A percentile compares a stretch with the other conserved stretches of the same genome.
Evolutionary conservation across 2,329 filamentous ascomycete species (phyloP).

Genomic region (Intubia oerlemansii): DNA sequence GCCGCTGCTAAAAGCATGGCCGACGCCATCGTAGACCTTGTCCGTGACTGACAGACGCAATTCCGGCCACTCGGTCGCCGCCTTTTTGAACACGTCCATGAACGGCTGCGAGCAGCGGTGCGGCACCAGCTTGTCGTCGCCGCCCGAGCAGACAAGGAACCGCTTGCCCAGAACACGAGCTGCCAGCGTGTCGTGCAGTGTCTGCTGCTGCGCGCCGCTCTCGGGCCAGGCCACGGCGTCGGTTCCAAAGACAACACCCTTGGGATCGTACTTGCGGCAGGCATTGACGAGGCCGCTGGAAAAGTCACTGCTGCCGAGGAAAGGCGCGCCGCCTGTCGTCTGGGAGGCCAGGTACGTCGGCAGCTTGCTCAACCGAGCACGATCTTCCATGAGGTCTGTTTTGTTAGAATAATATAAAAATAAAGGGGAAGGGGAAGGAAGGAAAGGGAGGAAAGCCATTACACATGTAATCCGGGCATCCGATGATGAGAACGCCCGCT

Average conservation of each 20-base stretch:
- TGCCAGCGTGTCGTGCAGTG: constrained; percentile 24
- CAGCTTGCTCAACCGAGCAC: constrained; percentile 50
- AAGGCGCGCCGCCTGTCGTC: constrained; percentile 36
- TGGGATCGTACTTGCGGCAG: constrained; percentile 50
- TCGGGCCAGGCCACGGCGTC: constrained; percentile 13
- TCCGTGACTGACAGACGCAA: constrained; percentile 37
- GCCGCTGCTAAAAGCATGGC: constrained; percentile 43
- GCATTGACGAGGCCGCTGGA: constrained; percentile 43
- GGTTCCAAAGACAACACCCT: constrained; percentile 45
- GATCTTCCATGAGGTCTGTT: constrained; percentile 50
- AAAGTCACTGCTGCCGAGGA: constrained; percentile 62
- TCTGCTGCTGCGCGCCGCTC: constrained; percentile 13
- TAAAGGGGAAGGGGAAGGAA: background rate
- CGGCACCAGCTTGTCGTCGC: constrained; percentile 50
- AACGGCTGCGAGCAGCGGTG: constrained; percentile 40
- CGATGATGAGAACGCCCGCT: constrained; percentile 63
- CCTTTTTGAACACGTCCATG: constrained; percentile 35
- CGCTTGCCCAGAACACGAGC: constrained; percentile 35
- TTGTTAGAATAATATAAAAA: no score
- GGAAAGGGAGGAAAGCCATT: constrained; percentile 31
- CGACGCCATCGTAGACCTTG: constrained; percentile 43
- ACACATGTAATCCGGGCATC: constrained; percentile 71
- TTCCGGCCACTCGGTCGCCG: constrained; percentile 27
- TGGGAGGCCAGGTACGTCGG: constrained; percentile 32
- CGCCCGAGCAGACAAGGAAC: constrained; percentile 43